Evolutionary conservation across 2,329 filamentous ascomycete species (phyloP).

Genomic region (Colletotrichum sidae): DNA sequence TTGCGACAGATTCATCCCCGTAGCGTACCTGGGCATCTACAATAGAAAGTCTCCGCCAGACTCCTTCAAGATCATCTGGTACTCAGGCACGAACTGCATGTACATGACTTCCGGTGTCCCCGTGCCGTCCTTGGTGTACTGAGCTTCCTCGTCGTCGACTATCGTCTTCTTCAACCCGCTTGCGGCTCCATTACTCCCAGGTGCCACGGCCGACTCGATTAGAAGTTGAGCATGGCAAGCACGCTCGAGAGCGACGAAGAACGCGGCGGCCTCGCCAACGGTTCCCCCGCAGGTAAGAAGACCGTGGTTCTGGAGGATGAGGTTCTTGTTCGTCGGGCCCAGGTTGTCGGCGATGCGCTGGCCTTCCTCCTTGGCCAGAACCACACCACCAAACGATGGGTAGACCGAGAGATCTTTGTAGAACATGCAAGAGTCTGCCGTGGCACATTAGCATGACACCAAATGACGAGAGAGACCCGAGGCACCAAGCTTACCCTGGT

Average conservation of each 20-base stretch:
- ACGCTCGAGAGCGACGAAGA: conserved; percentile 75
- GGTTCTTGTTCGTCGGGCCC: conserved; percentile 65
- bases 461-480: background rate
- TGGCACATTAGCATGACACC: background rate
- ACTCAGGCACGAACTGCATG: conserved; percentile 50
- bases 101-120: conserved; percentile 47
- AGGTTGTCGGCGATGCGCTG: conserved; percentile 70
- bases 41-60: conserved; percentile 45
- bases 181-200: conserved; percentile 37
- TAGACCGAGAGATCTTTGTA: conserved; percentile 73
- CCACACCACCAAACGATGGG: conserved; percentile 60
- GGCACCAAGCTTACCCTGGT: conserved; percentile 51
- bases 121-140: conserved; percentile 44
- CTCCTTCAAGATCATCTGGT: conserved; percentile 45
- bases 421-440: conserved; percentile 68
- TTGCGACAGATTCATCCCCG: too few species aligned
- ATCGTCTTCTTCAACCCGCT: conserved; percentile 47
- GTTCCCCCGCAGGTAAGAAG: conserved; percentile 75
- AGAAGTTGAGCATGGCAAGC: conserved; percentile 75
- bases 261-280: conserved; percentile 77
- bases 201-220: conserved; percentile 67
- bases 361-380: conserved; percentile 72
- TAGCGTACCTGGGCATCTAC: conserved; percentile 19
- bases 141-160: conserved; percentile 55
- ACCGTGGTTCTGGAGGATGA: conserved; percentile 77